Percentiles rank a stretch among this genome's conserved stretches.
Conservation (phyloP, 139 green algal genomes). For the Micractinium sp. region DNA sequence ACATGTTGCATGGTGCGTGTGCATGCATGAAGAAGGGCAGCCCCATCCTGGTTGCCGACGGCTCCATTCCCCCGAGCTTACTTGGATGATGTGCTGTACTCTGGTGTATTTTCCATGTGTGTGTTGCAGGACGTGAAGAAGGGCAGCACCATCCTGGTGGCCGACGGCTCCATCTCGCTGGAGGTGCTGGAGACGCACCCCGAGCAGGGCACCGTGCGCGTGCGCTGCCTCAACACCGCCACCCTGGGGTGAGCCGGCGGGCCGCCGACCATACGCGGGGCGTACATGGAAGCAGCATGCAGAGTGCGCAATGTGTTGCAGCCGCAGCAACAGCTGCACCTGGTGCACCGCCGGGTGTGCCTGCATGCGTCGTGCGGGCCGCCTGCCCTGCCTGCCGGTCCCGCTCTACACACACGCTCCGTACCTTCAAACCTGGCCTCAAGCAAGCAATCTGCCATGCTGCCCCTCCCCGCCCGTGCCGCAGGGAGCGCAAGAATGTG, state of each 20-base stretch:
- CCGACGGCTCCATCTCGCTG: conserved; percentile 96
- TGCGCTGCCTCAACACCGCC: conserved; percentile 91
- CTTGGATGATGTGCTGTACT: no score
- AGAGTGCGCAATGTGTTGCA: no score
- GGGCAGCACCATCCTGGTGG: conserved; percentile 89
- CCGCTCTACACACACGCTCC: no score
- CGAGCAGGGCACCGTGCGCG: conserved; percentile 76
- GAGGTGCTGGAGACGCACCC: conserved; percentile 86
- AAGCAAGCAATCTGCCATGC: no score
- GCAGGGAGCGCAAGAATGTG: conserved; percentile 97
- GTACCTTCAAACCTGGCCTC: no score
- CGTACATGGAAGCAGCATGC: no score
- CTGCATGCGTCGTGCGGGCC: background rate
- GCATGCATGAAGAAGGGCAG: no score
- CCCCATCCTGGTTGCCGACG: no score
- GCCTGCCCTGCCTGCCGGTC: no score
- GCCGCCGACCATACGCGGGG: no score
- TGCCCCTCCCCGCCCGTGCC: background rate
- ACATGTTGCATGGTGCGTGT: background rate
- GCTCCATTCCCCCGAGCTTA: no score
- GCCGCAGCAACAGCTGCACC: no score
- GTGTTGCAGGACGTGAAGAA: conserved; percentile 78
- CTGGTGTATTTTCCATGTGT: background rate
- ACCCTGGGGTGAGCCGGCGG: conserved; percentile 79
- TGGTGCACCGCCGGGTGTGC: background rate